These are phyloP conservation scores for Ustilago xerochloae DNA, from an alignment of 1,284 basidiomycete species.

Conservation along the genomic window DNA sequence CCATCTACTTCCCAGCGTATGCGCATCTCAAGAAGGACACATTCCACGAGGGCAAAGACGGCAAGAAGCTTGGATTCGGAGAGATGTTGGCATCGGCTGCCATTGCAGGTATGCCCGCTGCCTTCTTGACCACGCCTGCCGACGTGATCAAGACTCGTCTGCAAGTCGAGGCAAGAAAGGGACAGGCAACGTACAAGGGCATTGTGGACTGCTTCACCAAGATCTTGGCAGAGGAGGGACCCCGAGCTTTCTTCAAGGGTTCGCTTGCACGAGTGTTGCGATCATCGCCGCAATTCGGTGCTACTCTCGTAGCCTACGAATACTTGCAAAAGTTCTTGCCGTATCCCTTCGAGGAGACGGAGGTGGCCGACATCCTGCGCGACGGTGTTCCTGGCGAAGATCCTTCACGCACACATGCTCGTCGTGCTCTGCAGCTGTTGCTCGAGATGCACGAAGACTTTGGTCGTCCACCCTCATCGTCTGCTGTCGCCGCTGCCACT, in stretches of 20 bases:
- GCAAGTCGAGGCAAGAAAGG: constrained; percentile 93
- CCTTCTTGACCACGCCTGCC: constrained; percentile 70
- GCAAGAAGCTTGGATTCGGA: constrained; percentile 89
- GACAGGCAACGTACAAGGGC: constrained; percentile 92
- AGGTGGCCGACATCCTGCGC: constrained; percentile 43
- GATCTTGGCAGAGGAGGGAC: constrained; percentile 85
- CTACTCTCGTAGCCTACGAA: constrained; percentile 90
- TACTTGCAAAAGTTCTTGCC: constrained; percentile 71
- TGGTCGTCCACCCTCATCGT: constrained; percentile 43
- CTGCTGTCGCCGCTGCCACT: constrained; percentile 11
- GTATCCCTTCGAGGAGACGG: constrained; percentile 45
- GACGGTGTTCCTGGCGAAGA: constrained; percentile 48
- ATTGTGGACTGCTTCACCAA: constrained; percentile 87
- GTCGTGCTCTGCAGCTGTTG: constrained; percentile 53
- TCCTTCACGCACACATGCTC: constrained; percentile 48
- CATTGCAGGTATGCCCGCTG: constrained; percentile 89
- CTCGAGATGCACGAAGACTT: constrained; percentile 60
- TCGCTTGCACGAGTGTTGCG: constrained; percentile 89
- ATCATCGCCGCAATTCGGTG: constrained; percentile 80
- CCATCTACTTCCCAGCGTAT: constrained; percentile 72
- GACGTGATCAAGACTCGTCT: constrained; percentile 99
- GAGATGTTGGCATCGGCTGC: constrained; percentile 87
- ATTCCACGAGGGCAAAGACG: constrained; percentile 94
- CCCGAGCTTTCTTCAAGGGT: constrained; percentile 92
- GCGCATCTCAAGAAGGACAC: constrained; percentile 82